Evolutionary conservation across 352 stramenopile genomes (phyloP), one percentile per base, ranked within the genome.

Genomic region (Globisporangium rhizosaccharum): DNA sequence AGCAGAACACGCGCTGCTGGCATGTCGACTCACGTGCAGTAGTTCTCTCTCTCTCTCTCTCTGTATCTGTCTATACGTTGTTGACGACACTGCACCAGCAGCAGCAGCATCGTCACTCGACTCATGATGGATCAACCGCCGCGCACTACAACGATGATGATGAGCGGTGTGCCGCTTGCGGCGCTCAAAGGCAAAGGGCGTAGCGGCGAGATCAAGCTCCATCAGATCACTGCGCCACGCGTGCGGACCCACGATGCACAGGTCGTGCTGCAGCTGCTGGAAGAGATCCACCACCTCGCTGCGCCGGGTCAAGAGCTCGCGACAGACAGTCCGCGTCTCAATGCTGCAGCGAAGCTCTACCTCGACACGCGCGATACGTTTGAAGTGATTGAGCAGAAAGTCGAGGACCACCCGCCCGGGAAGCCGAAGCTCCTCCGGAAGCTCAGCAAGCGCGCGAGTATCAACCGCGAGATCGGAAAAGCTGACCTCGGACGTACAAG

Each of bases 311-410:
- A 65, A 0, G 69, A 72, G 45, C 66, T 79, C 33, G 68, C 56
- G 45, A 63, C 62, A 12, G 39, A 65, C 0, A 82, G 75, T 33
- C 61, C 73, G 47, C 65, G 73, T 2, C 67, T 86, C 47, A 69
- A 76, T n/a, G 77, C 79, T 9, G 81, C 81, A 2, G 79, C 81
- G 25, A 86, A 85, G 63, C 67, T 91, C 50, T 91, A 88, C 57
- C 67, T 91, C 18, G 79, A 89, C 63, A 91, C 79, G 18, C 79
- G 82, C 30, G 79, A 91, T 55, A 79, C 79, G 10, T 91, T 88
- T 49, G 77, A 91, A 56, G 76, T 69, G 0, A 78, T 87, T 46
- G 79, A 91, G 52, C 66, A 73, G 11, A 57, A 76, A 39, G 69
- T 88, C 17, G 78, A 90, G 48, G 61, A 75, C 52, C 63, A 74